phyloP scores from a whole-genome alignment of 106 monocot genomes.

The Amphibolis antarctica region DNA sequence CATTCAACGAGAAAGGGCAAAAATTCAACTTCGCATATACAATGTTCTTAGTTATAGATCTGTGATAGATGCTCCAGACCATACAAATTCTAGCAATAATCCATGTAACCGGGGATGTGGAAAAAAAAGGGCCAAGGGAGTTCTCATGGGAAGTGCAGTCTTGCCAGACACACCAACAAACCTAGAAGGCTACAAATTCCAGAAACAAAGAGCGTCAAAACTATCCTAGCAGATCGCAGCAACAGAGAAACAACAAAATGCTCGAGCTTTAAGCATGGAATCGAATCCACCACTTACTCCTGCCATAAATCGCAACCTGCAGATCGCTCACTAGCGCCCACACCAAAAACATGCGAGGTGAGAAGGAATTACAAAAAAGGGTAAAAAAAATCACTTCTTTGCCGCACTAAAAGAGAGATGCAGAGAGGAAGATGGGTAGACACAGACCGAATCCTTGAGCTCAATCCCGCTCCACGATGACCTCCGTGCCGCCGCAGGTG shows the following conservation, averaged over 20 bases:
- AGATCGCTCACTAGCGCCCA: slow-evolving; percentile 82
- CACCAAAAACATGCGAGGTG: slow-evolving; percentile 3
- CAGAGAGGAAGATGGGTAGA: not conserved
- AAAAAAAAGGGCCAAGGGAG: too few species aligned
- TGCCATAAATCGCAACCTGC: slow-evolving; percentile 49
- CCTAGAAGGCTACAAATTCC: not conserved
- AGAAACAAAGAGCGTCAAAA: not conserved
- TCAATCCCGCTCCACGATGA: slow-evolving; percentile 49
- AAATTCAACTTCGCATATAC: too few species aligned
- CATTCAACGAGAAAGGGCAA: too few species aligned
- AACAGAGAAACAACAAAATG: not conserved
- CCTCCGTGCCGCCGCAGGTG: slow-evolving; percentile 35
- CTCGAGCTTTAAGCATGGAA: not conserved
- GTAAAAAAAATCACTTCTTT: not conserved
- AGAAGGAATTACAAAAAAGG: not conserved
- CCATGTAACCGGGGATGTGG: too few species aligned
- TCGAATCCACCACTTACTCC: slow-evolving; percentile 35
- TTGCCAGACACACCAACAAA: too few species aligned
- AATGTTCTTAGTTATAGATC: too few species aligned
- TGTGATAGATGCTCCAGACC: too few species aligned
- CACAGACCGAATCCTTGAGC: slow-evolving; percentile 34
- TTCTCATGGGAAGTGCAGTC: too few species aligned
- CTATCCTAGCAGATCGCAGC: too few species aligned
- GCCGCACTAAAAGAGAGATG: not conserved
- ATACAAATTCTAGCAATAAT: too few species aligned